Base-by-base conservation (phyloP, 169 alveolate genomes). In the Babesia ovata region DNA sequence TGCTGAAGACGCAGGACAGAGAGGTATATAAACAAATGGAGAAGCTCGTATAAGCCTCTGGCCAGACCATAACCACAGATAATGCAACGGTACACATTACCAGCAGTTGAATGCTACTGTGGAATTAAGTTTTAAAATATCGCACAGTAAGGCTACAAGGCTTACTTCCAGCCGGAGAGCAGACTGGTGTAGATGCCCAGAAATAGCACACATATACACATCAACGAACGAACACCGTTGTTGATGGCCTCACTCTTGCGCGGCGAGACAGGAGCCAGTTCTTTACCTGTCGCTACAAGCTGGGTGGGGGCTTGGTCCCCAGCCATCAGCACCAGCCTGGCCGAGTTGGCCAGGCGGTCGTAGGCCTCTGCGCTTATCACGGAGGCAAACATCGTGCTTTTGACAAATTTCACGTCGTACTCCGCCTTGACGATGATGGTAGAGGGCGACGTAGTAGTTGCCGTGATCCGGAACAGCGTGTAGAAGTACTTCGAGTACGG, bases 401-500 rank as follows among this genome's bases (percentile, higher is more conserved):
- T 79, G 14, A 42, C 45, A 26, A 79, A 79, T n/a, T 52, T 71
- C 50, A 79, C 83, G 52, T 58, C 63, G 26, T 62, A 71, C 21
- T 79, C 83, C 12, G 61, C 70, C 42, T 63, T 60, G 36, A 79
- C 59, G 22, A 56, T 36, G 24, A 24, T 57, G 29, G 60, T 1
- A 7, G 22, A 4, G 16, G 54, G 45, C 29, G 75, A 24, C 0
- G 24, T 26, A n/a, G 66, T 7, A 4, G 83, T 69, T 21, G 70
- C 87, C n/a, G 75, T 79, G 14, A 79, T 63, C 11, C 81, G 74
- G 45, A 70, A 21, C 4, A 79, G 49, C 14, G 87, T 79, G 66
- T 79, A 70, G 36, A 79, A 70, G 69, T 59, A 67, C 29, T 61
- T 79, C 58, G 79, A 54, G 67, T 62, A 79, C 8, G 87, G 87